Percentiles rank a stretch among this genome's conserved stretches.
phyloP scores from a whole-genome alignment of 2,329 filamentous ascomycete species.

The Ilyonectria sp. region DNA sequence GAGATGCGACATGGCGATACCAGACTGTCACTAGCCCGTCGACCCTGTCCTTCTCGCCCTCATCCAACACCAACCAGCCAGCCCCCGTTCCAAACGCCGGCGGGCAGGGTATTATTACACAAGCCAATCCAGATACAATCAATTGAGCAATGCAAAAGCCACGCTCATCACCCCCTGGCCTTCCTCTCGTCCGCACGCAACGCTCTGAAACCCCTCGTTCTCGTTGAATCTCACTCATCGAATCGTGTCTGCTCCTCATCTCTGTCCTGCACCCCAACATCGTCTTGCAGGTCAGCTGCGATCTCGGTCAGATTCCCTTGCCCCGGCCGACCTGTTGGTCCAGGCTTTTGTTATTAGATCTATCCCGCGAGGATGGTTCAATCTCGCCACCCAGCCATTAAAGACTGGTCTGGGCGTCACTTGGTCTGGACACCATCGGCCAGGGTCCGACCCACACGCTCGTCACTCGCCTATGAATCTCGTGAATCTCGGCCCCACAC shows the following conservation, averaged over 20 bases:
- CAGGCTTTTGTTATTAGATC: constrained; percentile 26
- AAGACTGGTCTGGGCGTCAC: constrained; percentile 23
- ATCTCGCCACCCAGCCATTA: constrained; percentile 15
- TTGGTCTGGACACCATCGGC: constrained; percentile 14
- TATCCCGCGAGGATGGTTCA: constrained; percentile 21
- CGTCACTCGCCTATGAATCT: constrained; percentile 19
- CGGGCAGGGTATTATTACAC: constrained; percentile 48
- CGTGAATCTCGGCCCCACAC: constrained; percentile 25
- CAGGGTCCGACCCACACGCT: constrained; percentile 29
- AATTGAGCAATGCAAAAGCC: constrained; percentile 33
- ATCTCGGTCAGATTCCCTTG: constrained; percentile 27
- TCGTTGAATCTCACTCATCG: constrained; percentile 15
- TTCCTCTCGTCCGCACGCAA: constrained; percentile 36
- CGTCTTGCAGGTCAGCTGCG: constrained; percentile 20
- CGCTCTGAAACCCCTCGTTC: not conserved
- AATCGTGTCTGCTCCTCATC: constrained; percentile 33
- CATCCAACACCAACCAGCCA: constrained; percentile 36
- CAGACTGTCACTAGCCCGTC: constrained; percentile 20
- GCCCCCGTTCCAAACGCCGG: constrained; percentile 38
- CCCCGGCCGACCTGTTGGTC: constrained; percentile 21
- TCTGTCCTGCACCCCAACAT: constrained; percentile 28
- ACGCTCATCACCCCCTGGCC: constrained; percentile 21
- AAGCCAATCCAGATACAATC: constrained; percentile 36
- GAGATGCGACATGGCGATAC: constrained; percentile 19
- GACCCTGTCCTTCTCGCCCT: constrained; percentile 11